Conservation (phyloP, 345 rosid species). For the Erodium maritimum region DNA sequence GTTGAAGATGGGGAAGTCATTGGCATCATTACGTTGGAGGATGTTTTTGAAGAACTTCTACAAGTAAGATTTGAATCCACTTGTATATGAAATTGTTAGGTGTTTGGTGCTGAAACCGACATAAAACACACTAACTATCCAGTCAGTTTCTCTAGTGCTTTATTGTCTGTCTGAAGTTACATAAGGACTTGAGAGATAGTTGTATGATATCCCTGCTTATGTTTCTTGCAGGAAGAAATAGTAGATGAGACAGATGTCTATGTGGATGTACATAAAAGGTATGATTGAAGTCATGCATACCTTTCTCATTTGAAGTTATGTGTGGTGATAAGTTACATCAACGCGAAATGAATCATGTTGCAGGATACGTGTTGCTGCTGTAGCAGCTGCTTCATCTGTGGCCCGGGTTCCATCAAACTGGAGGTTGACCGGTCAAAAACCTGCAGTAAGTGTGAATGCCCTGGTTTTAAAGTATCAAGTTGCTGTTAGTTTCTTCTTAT, state of each 20-base stretch:
- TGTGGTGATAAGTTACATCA: background rate
- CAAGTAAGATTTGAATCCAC: constrained; percentile 27
- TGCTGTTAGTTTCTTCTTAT: background rate
- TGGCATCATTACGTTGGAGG: constrained; percentile 95
- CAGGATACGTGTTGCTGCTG: constrained; percentile 91
- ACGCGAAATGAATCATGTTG: constrained; percentile 2
- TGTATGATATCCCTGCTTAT: no score
- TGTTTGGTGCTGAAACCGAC: background rate
- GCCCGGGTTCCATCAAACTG: constrained; percentile 74
- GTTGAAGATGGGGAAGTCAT: constrained; percentile 86
- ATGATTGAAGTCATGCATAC: background rate
- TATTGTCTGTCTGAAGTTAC: no score
- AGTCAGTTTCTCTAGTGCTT: no score
- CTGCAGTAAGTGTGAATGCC: constrained; percentile 27
- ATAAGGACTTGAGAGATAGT: no score
- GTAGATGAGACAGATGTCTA: constrained; percentile 99
- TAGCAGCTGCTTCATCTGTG: constrained; percentile 77
- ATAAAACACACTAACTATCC: background rate
- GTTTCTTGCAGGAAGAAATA: constrained; percentile 61
- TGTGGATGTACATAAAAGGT: constrained; percentile 94
- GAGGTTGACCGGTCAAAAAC: constrained; percentile 44
- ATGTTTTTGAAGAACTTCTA: constrained; percentile 93
- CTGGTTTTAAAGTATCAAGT: no score
- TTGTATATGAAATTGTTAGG: no score
- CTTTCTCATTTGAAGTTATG: background rate